Percentiles rank a stretch among this genome's conserved stretches.
Conservation (phyloP, 2,329 filamentous ascomycete genomes). For the Colletotrichum sublineola region DNA sequence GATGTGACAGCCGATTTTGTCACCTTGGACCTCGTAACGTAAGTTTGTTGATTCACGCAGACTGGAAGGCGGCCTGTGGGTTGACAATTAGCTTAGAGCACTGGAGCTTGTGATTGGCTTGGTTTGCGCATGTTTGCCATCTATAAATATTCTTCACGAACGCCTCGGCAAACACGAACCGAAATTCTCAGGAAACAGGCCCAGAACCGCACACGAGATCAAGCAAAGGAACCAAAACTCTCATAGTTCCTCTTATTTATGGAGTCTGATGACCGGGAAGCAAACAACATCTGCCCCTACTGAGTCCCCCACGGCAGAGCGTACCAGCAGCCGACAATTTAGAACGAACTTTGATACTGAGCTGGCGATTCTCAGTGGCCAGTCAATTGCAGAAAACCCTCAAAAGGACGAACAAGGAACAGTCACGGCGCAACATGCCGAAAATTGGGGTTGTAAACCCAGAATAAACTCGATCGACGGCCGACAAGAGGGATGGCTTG, state of each 20-base stretch:
- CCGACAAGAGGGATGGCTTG: constrained; percentile 36
- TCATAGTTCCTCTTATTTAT: constrained; percentile 14
- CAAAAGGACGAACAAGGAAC: background rate
- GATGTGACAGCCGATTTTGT: constrained; percentile 48
- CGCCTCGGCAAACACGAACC: constrained; percentile 2
- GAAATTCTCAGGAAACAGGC: constrained; percentile 1
- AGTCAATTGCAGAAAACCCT: background rate
- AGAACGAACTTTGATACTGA: constrained; percentile 31
- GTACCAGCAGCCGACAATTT: background rate
- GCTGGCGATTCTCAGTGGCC: constrained; percentile 25
- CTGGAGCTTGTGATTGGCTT: constrained; percentile 44
- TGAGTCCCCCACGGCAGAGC: background rate
- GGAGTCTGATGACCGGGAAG: constrained; percentile 25
- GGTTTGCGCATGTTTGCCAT: constrained; percentile 42
- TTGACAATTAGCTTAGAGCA: constrained; percentile 5
- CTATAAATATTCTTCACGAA: constrained; percentile 42
- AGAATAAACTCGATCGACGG: constrained; percentile 36
- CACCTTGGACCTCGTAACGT: constrained; percentile 37
- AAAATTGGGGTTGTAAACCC: background rate
- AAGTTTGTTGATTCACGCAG: background rate
- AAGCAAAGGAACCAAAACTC: background rate
- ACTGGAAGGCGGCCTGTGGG: background rate
- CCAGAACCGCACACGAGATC: background rate
- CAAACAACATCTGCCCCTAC: constrained; percentile 13
- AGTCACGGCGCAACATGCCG: background rate